phyloP scores from a whole-genome alignment of 805 yeast genomes.

The Starmerella vaccinii region DNA sequence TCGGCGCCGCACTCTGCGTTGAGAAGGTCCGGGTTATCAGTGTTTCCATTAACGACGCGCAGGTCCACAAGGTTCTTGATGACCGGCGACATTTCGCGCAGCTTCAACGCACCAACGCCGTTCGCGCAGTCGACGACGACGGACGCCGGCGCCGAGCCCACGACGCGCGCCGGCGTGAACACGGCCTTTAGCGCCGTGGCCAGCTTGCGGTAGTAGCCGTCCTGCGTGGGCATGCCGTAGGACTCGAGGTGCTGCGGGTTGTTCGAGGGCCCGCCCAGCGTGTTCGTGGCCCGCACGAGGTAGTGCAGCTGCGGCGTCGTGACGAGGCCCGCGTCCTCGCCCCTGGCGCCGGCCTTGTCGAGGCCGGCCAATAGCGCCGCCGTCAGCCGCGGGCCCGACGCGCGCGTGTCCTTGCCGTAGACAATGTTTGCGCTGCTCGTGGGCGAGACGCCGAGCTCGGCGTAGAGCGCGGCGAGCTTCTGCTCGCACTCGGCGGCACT shows the following conservation, averaged over 20 bases:
- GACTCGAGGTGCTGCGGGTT: constrained; percentile 28
- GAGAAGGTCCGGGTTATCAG: constrained; percentile 44
- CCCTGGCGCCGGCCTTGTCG: constrained; percentile 38
- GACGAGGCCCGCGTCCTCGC: constrained; percentile 52
- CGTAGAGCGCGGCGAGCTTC: constrained; percentile 35
- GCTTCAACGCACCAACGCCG: constrained; percentile 89
- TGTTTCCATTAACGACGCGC: constrained; percentile 42
- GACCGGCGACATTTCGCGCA: constrained; percentile 39
- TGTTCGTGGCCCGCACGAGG: constrained; percentile 64
- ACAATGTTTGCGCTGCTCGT: constrained; percentile 39
- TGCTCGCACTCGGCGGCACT: constrained; percentile 38
- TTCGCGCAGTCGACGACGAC: constrained; percentile 84
- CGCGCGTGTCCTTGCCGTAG: constrained; percentile 83
- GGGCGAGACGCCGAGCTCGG: constrained; percentile 40
- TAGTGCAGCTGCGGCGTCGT: constrained; percentile 96
- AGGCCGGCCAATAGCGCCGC: constrained; percentile 54
- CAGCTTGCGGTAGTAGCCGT: constrained; percentile 61
- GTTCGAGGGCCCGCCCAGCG: constrained; percentile 28
- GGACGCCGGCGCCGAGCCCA: constrained; percentile 27
- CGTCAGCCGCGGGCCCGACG: constrained; percentile 60
- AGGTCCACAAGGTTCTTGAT: constrained; percentile 37
- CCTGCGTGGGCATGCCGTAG: constrained; percentile 54
- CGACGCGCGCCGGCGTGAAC: constrained; percentile 24
- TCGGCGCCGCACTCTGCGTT: constrained; percentile 91
- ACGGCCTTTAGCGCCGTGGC: constrained; percentile 40